Percentiles rank a stretch among this genome's conserved stretches.
Evolutionary conservation across 805 yeast genomes (phyloP).

Genomic region (Ogataea siamensis): DNA sequence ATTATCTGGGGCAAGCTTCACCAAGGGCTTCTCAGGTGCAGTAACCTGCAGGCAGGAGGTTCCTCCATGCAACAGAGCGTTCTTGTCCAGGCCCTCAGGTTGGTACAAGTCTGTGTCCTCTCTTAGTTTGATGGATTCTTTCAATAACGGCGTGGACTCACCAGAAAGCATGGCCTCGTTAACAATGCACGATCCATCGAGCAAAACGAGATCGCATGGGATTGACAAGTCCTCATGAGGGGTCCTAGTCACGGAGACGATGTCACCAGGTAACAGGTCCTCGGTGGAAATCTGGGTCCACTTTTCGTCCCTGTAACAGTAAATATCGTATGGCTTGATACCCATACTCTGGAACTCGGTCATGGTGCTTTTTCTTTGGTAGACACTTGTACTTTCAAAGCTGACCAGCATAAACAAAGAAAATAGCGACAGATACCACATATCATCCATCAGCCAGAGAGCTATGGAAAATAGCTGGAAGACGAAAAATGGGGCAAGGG

Average conservation of each 20-base stretch:
- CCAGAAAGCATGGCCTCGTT: slow-evolving; percentile 99
- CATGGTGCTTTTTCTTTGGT: slow-evolving; percentile 93
- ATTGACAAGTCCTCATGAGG: slow-evolving; percentile 81
- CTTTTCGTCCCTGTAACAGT: slow-evolving; percentile 63
- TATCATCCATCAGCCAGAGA: slow-evolving; percentile 93
- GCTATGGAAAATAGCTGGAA: slow-evolving; percentile 96
- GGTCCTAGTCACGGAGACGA: slow-evolving; percentile 84
- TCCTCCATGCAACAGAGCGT: slow-evolving; percentile 90
- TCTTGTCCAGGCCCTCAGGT: slow-evolving; percentile 82
- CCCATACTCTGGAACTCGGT: slow-evolving; percentile 97
- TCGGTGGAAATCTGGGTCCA: slow-evolving; percentile 74
- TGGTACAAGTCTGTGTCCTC: slow-evolving; percentile 67
- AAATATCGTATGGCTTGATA: slow-evolving; percentile 81
- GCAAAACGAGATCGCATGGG: slow-evolving; percentile 86
- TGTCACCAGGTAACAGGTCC: slow-evolving; percentile 85
- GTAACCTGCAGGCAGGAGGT: slow-evolving; percentile 93
- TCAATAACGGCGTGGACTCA: slow-evolving; percentile 94
- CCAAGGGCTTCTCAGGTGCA: slow-evolving; percentile 48
- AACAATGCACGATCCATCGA: slow-evolving; percentile 91
- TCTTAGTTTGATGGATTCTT: slow-evolving; percentile 85
- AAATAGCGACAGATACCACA: slow-evolving; percentile 93
- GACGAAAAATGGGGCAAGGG: slow-evolving; percentile 96
- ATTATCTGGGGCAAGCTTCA: slow-evolving; percentile 74
- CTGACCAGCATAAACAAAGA: slow-evolving; percentile 88
- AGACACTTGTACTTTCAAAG: slow-evolving; percentile 92